A percentile compares a stretch with the other conserved stretches of the same genome.
Evolutionary conservation across 495 filamentous ascomycete species (phyloP).

Genomic region (Extremus antarcticus): DNA sequence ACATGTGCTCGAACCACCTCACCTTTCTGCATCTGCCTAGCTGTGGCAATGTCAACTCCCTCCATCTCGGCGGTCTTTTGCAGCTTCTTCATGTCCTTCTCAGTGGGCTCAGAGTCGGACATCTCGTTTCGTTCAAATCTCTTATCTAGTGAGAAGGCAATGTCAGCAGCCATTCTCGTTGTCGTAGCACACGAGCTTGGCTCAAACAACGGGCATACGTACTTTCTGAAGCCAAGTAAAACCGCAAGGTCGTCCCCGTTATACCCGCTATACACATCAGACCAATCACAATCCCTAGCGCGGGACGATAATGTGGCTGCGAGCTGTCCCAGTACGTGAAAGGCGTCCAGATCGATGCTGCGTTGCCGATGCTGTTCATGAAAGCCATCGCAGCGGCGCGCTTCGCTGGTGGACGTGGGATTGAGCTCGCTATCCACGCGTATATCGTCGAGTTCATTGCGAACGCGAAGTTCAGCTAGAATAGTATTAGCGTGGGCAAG

Average conservation of each 20-base stretch:
- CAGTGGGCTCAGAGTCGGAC: slow-evolving; percentile 32
- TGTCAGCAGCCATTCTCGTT: slow-evolving; percentile 32
- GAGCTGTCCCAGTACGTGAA: slow-evolving; percentile 37
- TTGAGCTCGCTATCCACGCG: slow-evolving; percentile 44
- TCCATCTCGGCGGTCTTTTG: slow-evolving; percentile 39
- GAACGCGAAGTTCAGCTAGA: too few species aligned
- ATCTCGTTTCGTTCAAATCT: slow-evolving; percentile 38
- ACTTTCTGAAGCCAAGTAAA: slow-evolving; percentile 36
- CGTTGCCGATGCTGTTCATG: slow-evolving; percentile 45
- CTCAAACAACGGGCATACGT: too few species aligned
- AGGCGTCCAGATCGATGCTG: slow-evolving; percentile 45
- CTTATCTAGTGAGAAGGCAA: slow-evolving; percentile 34
- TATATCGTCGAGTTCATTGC: slow-evolving; percentile 41
- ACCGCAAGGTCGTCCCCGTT: slow-evolving; percentile 34
- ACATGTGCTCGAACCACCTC: slow-evolving; percentile 26
- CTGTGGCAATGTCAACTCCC: slow-evolving; percentile 38
- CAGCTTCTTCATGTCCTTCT: slow-evolving; percentile 35
- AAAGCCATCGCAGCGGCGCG: slow-evolving; percentile 46
- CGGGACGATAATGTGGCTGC: slow-evolving; percentile 34
- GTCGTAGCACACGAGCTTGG: too few species aligned
- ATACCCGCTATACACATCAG: slow-evolving; percentile 33
- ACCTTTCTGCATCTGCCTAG: slow-evolving; percentile 38
- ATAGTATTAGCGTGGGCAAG: neutral
- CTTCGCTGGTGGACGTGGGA: slow-evolving; percentile 44
- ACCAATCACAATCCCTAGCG: slow-evolving; percentile 39